Percentiles rank a stretch among this genome's conserved stretches.
phyloP scores from a whole-genome alignment of 768 basidiomycete species.

The Trametopsis cervina region DNA sequence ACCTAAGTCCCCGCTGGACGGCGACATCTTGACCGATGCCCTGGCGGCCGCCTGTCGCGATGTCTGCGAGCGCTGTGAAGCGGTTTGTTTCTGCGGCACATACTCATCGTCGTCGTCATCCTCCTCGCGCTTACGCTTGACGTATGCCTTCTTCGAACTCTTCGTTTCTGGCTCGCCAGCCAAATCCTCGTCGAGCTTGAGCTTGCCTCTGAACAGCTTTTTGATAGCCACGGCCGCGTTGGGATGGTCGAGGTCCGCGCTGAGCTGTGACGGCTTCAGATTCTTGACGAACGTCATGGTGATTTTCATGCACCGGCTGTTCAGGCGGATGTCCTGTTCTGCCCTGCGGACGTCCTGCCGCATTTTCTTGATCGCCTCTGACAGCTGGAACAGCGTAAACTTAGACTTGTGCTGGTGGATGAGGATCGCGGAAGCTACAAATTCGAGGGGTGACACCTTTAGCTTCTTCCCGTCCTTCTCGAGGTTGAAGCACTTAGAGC shows the following conservation, averaged over 20 bases:
- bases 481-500: slow-evolving; percentile 30
- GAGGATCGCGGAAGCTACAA: slow-evolving; percentile 49
- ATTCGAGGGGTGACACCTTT: slow-evolving; percentile 65
- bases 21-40: not conserved
- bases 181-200: not conserved
- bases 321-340: slow-evolving; percentile 64
- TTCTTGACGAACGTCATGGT: slow-evolving; percentile 44
- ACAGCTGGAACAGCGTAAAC: slow-evolving; percentile 33
- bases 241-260: slow-evolving; percentile 3
- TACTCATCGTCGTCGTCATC: slow-evolving; percentile 5
- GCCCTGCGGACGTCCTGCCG: slow-evolving; percentile 42
- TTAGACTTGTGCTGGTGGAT: slow-evolving; percentile 42
- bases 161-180: not conserved
- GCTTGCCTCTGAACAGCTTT: not conserved
- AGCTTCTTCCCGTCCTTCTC: slow-evolving; percentile 17
- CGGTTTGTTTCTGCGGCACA: not conserved
- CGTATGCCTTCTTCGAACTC: not conserved
- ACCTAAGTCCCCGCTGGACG: not conserved
- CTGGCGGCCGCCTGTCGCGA: not conserved
- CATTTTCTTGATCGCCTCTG: slow-evolving; percentile 42
- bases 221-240: slow-evolving; percentile 3
- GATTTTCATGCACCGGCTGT: slow-evolving; percentile 46
- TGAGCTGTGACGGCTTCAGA: slow-evolving; percentile 13
- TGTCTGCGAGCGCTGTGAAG: not conserved
- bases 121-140: slow-evolving; percentile 3